Evolutionary conservation across 371 early-diverging fungal species (phyloP), one percentile per base, ranked within the genome.

Genomic region (Mortierella sp.): DNA sequence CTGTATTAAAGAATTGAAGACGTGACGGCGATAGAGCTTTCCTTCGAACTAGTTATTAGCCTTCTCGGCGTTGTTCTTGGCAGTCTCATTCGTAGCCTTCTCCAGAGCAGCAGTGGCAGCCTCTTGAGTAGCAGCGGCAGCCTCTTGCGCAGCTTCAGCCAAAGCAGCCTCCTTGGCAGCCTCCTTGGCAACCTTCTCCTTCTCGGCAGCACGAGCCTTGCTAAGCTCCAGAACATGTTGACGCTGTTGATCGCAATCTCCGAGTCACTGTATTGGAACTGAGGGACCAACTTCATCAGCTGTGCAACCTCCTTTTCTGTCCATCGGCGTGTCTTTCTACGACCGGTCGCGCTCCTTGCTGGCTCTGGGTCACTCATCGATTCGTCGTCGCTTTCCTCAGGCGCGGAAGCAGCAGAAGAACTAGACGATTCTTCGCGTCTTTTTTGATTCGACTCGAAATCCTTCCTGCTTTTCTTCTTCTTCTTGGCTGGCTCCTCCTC

Each of bases 301-400:
- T 34, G 26, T 3, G 72, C 31, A 21, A 74, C 76, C 60, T 84
- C 84, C 48, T 74, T 76, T 3, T 55, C 6, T 1, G 78, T 78
- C 84, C 84, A 84, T 21, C 55, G 78, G 45, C 72, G 65, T 5
- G 73, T 79, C 54, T 31, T 73, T 54, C 83, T 74, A 7, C 24
- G 34, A 28, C 75, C 63, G 2, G 38, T 14, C 42, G 38, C 70
- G 5, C 52, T 0, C 1, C 28, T 28, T 16, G 48, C 38, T 57
- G 73, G 54, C 14, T 28, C 28, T 9, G 42, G 26, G 70, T 54
- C 38, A 7, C 34, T 10, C 21, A 31, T 34, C 2, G 63, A 63
- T 14, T 63, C 38, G 38, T 38, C 21, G 7, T 38, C 65, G 21
- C 38, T 31, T 8, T 65, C 68, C 42, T 21, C 68, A 24, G 10